Evolutionary conservation across 2,329 filamentous ascomycete species (phyloP).

Genomic region (Graphilbum sp.): DNA sequence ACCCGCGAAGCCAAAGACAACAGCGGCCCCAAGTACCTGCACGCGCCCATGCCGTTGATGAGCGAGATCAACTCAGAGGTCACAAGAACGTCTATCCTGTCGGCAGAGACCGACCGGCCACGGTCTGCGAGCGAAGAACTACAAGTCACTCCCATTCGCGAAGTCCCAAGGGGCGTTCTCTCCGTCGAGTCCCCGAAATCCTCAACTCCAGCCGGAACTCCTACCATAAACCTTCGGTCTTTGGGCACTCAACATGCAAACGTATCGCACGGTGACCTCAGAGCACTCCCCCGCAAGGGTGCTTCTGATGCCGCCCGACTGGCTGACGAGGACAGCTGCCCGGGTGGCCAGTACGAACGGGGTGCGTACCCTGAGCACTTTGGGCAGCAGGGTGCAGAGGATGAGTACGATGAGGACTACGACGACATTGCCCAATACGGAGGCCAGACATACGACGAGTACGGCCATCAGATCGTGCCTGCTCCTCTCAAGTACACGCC

Average conservation of each 20-base stretch:
- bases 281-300: constrained; percentile 33
- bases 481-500: constrained; percentile 50
- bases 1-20: not conserved
- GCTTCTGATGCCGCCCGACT: constrained; percentile 10
- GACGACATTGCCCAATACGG: constrained; percentile 8
- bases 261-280: constrained; percentile 41
- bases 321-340: constrained; percentile 24
- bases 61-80: constrained; percentile 81
- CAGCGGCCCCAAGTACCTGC: constrained; percentile 29
- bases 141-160: constrained; percentile 34
- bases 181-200: constrained; percentile 42
- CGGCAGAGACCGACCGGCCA: constrained; percentile 60
- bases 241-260: constrained; percentile 54
- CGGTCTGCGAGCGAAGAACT: constrained; percentile 48
- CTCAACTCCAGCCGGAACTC: constrained; percentile 42
- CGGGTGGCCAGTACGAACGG: constrained; percentile 26
- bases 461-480: constrained; percentile 45
- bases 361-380: constrained; percentile 13
- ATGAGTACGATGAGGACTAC: constrained; percentile 17
- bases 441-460: constrained; percentile 30
- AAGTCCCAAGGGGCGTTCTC: constrained; percentile 39
- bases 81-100: constrained; percentile 74
- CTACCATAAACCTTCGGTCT: constrained; percentile 35
- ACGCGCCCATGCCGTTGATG: constrained; percentile 72
- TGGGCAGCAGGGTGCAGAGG: constrained; percentile 19